Conservation (phyloP, 345 rosid genomes). For the Hibiscus mutabilis region DNA sequence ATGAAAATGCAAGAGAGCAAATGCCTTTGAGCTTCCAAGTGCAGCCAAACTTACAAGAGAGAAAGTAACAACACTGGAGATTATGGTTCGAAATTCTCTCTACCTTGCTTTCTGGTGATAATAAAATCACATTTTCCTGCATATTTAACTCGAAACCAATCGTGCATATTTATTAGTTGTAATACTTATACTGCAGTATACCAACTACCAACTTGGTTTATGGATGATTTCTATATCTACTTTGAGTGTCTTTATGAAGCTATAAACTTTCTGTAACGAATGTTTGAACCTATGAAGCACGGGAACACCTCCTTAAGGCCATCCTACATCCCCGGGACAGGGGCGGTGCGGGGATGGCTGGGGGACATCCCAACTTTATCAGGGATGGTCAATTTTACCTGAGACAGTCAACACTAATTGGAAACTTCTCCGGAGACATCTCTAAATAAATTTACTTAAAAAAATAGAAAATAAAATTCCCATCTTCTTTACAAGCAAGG, state of each 20-base stretch:
- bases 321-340: too few species aligned
- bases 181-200: background rate
- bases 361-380: too few species aligned
- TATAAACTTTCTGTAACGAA: background rate
- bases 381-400: too few species aligned
- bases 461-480: too few species aligned
- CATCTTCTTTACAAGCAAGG: too few species aligned
- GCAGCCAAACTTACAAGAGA: constrained; percentile 50
- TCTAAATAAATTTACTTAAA: too few species aligned
- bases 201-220: background rate
- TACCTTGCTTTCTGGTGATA: background rate
- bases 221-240: background rate
- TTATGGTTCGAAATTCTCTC: background rate
- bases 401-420: too few species aligned
- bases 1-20: constrained; percentile 10
- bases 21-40: constrained; percentile 36
- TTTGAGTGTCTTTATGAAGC: too few species aligned
- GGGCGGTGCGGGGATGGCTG: too few species aligned
- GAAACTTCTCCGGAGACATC: too few species aligned
- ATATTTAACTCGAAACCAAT: background rate
- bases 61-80: constrained; percentile 20
- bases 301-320: too few species aligned
- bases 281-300: too few species aligned
- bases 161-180: background rate
- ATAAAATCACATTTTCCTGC: background rate